Base-by-base conservation (phyloP, 257 asterid species). In the Solanum pinnatisectum region DNA sequence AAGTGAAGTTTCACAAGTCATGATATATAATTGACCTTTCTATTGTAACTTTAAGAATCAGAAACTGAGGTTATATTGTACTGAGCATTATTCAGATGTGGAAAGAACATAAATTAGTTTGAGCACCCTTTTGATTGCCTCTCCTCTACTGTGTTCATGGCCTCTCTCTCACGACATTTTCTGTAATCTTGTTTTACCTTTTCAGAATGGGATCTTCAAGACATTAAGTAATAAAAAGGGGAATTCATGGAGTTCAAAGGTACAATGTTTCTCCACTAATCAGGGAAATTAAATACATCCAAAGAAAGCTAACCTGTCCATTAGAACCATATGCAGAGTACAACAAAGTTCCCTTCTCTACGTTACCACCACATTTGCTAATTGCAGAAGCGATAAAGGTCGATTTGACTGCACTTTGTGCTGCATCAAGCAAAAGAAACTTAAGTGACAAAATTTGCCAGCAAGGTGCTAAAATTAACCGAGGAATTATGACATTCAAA, bases 341-440 rank as follows among this genome's bases (percentile, higher is more conserved):
- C 49, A 97, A 90, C 87, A 95, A 36, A 56, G 52, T 22, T 52
- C 99, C 99, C 91, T 97, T 97, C 90, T 95, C 98, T 88, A 90
- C 98, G 88, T 96, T 97, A 42, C 99, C 99, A 83, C 99, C 99
- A 90, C 98, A 93, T 92, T 97, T 97, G 67, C 94, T 92, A 89
- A 94, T 96, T 87, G 99, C 99, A 32, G 99, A 88, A 88, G 95
- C 93, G 86, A 97, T 91, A 90, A 94, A 97, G 16, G 98, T 97
- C 13, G 95, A 92, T 92, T 97, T 97, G 25, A 95, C 91, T 67
- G 98, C 99, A 94, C 96, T 95, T 90, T 97, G 99, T 67, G 98
- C 99, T 97, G 98, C 94, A 92, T 83, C 76, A 25, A 87, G 60
- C 60, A 81, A 87, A 67, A 76, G 65, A 39, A 77, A 79, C 46